Conservation (phyloP, 805 yeast genomes). For the Zygosaccharomyces pseudorouxii region DNA sequence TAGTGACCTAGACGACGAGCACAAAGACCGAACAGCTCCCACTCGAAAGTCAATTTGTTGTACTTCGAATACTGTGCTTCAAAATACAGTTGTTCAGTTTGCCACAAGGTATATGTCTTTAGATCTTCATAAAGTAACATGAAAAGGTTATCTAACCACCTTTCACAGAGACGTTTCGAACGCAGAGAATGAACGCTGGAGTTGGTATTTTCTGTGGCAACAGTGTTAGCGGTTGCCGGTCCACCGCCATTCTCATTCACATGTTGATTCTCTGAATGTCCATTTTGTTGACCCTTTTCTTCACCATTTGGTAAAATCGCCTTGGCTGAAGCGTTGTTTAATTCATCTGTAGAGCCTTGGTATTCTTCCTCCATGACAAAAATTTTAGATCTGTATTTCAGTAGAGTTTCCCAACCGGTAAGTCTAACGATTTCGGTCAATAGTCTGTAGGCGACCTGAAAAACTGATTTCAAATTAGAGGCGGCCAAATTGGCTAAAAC, state of each 20-base stretch:
- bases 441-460: constrained; percentile 53
- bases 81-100: constrained; percentile 83
- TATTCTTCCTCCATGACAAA: constrained; percentile 69
- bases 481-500: constrained; percentile 61
- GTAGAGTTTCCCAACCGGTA: constrained; percentile 68
- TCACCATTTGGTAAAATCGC: constrained; percentile 1
- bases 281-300: constrained; percentile 2
- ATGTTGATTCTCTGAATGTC: neutral
- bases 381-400: constrained; percentile 54
- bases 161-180: constrained; percentile 63
- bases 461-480: constrained; percentile 56
- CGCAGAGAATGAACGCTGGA: constrained; percentile 43
- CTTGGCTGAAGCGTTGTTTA: constrained; percentile 9
- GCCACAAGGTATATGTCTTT: constrained; percentile 85
- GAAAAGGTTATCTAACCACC: constrained; percentile 75
- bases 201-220: constrained; percentile 3
- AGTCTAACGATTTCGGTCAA: constrained; percentile 60
- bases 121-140: constrained; percentile 69
- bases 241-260: constrained; percentile 7
- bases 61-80: constrained; percentile 81
- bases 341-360: constrained; percentile 28
- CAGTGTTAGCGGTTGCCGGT: neutral
- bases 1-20: constrained; percentile 81
- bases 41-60: constrained; percentile 74
- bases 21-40: constrained; percentile 87